Evolutionary conservation across 2,329 filamentous ascomycete species (phyloP), one percentile per base, ranked within the genome.

Genomic region (Didymella exigua): DNA sequence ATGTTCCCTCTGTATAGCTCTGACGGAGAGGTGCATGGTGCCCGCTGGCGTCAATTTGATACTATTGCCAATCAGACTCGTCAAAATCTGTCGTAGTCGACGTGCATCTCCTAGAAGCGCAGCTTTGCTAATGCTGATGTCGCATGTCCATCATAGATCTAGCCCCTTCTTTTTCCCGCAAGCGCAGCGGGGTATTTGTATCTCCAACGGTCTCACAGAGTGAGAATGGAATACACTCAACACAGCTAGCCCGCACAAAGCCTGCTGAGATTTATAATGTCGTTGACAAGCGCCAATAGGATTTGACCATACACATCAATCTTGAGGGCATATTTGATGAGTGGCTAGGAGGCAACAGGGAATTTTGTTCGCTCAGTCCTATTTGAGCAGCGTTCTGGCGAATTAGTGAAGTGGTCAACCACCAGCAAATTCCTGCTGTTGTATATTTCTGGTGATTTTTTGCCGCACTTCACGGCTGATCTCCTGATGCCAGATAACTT

Each of bases 131-230:
- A n/a, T n/a, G 0, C 81, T 85, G 26, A 85, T 63, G 3, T 81
- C 81, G 45, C 81, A 82, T 7, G 81, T 76, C 59, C 85, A 84
- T 18, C 82, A 84, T 62, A 83, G 84, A 2, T 79, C 79, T 38
- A 86, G 75, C 2, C 83, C 83, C 77, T 43, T 52, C 50, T 34
- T 47, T 40, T 16, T 50, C 47, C 38, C 55, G 58, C 7, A 57
- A 26, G 7, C 38, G 37, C 24, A 60, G 31, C 7, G 54, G 50
- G 27, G 85, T 81, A 5, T 86, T 19, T 3, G 46, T 83, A 61
- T 86, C 84, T 1, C 77, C 79, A 48, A 86, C 85, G 0, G 83
- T 84, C 63, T 85, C 62, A 3, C 68, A 72, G 23, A 79, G 61
- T 9, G 76, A 76, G 19, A 78, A 75, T 1, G 68, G 70, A 71